phyloP scores from a whole-genome alignment of 2,329 filamentous ascomycete species.

The Berkeleyomyces rouxiae region DNA sequence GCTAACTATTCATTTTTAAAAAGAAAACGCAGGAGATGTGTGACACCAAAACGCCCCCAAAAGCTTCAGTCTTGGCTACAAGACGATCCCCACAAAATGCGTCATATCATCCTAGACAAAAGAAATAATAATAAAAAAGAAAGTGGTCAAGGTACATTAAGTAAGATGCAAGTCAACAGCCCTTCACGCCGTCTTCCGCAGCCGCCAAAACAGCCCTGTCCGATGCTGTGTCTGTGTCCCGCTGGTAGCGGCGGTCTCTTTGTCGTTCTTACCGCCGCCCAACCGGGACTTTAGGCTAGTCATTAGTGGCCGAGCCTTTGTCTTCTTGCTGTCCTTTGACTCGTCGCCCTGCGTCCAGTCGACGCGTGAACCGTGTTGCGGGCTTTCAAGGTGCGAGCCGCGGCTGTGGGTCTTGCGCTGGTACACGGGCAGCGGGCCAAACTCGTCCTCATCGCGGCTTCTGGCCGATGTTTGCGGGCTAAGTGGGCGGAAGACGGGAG shows the following conservation, averaged over 20 bases:
- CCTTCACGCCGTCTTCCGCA: neutral
- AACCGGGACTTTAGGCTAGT: conserved; percentile 22
- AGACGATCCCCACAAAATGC: neutral
- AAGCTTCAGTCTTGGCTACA: neutral
- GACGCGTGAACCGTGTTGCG: conserved; percentile 20
- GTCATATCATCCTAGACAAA: neutral
- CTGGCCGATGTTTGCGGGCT: neutral
- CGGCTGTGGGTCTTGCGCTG: neutral
- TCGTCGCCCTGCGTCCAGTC: conserved; percentile 46
- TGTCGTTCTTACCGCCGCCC: conserved; percentile 16
- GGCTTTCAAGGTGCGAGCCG: neutral
- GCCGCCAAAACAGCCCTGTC: conserved; percentile 1
- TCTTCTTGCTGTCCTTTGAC: conserved; percentile 15
- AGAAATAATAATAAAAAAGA: neutral
- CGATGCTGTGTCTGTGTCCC: neutral
- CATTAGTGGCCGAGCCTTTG: conserved; percentile 21
- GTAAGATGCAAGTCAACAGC: neutral
- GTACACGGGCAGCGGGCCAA: neutral
- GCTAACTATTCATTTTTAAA: neutral
- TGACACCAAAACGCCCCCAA: neutral
- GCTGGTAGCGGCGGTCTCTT: neutral
- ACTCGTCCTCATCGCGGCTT: neutral
- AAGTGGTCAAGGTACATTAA: neutral
- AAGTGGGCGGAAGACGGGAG: neutral
- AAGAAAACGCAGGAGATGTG: neutral